A percentile compares a stretch with the other conserved stretches of the same genome.
phyloP scores from a whole-genome alignment of 78 protist genomes.

The Protostelium mycophagum region DNA sequence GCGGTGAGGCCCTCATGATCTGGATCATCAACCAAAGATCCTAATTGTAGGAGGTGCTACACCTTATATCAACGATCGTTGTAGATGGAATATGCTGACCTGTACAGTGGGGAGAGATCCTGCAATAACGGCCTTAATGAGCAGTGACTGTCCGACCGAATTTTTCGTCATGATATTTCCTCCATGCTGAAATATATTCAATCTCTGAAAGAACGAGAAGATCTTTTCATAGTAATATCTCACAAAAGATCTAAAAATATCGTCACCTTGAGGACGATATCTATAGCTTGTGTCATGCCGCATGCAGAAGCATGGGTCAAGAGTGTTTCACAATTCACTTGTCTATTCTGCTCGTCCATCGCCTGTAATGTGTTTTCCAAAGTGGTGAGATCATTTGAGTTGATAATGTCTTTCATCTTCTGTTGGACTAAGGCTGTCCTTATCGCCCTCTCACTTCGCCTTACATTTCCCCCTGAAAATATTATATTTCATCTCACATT shows the following conservation, averaged over 20 bases:
- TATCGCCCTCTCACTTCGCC: background rate
- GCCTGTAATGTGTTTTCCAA: background rate
- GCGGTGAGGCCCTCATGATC: constrained; percentile 64
- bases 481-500: background rate
- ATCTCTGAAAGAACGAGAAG: too few relatives aligned
- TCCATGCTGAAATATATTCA: background rate
- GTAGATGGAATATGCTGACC: background rate
- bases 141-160: background rate
- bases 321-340: background rate
- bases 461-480: background rate
- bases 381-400: background rate
- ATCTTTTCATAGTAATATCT: background rate
- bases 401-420: background rate
- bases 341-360: background rate
- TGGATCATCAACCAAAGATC: constrained; percentile 25
- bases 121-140: background rate
- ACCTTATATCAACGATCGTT: background rate
- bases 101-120: background rate
- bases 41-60: background rate
- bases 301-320: background rate
- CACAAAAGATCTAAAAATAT: background rate
- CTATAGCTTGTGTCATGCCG: background rate
- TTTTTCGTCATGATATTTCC: background rate
- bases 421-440: background rate
- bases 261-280: background rate